Evolutionary conservation across 495 filamentous ascomycete species (phyloP).

Genomic region (Barbatosphaeria neglecta): DNA sequence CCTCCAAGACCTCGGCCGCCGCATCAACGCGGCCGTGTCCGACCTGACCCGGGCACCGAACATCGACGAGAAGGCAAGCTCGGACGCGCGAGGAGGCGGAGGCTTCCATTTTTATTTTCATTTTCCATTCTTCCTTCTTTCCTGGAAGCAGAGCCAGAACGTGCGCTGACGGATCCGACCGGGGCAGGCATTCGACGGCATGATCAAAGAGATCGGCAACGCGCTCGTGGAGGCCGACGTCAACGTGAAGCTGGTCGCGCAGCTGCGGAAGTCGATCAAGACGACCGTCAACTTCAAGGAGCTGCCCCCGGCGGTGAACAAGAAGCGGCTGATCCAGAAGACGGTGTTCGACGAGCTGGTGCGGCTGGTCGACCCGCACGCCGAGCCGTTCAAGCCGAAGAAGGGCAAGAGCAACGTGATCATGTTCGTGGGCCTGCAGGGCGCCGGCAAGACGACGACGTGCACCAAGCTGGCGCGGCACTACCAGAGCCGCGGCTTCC

Average conservation of each 20-base stretch:
- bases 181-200: constrained; percentile 79
- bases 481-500: constrained; percentile 91
- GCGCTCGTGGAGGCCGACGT: constrained; percentile 93
- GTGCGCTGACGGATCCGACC: constrained; percentile 4
- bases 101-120: too few relatives aligned
- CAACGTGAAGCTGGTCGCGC: constrained; percentile 86
- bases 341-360: constrained; percentile 96
- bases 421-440: constrained; percentile 98
- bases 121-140: too few relatives aligned
- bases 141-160: too few relatives aligned
- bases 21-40: constrained; percentile 91
- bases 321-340: constrained; percentile 97
- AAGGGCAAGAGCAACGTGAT: constrained; percentile 94
- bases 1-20: constrained; percentile 94
- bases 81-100: too few relatives aligned
- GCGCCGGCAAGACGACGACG: constrained; percentile 93
- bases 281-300: constrained; percentile 85
- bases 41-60: constrained; percentile 86
- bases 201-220: constrained; percentile 94
- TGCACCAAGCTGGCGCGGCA: constrained; percentile 95
- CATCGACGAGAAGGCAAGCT: constrained; percentile 85
- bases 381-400: constrained; percentile 90
- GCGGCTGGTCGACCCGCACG: constrained; percentile 88
- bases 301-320: constrained; percentile 78
- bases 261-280: constrained; percentile 88